Conservation (phyloP, 208 protist species). For the Borovskyia barvae region DNA sequence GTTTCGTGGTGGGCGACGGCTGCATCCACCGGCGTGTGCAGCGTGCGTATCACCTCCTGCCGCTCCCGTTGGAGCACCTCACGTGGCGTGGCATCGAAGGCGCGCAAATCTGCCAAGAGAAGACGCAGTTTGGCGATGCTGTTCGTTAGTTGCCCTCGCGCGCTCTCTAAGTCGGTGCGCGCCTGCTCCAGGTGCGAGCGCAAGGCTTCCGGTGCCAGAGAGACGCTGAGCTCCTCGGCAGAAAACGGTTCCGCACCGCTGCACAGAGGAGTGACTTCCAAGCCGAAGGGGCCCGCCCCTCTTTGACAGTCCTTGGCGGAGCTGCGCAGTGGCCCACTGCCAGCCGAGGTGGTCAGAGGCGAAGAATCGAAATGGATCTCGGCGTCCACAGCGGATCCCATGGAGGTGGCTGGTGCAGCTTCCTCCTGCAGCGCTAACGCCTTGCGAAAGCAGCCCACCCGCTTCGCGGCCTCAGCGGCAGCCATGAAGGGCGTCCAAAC, state of each 20-base stretch:
- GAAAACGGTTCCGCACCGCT: not conserved
- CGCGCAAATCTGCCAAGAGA: slow-evolving; percentile 10
- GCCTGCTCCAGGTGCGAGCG: slow-evolving; percentile 12
- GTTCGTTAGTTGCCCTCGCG: not conserved
- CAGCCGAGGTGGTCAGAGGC: too few relatives aligned
- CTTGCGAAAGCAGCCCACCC: slow-evolving; percentile 5
- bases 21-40: slow-evolving; percentile 16
- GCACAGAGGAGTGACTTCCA: too few relatives aligned
- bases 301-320: too few relatives aligned
- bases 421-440: slow-evolving; percentile 10
- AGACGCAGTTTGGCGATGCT: slow-evolving; percentile 20
- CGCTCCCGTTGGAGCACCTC: slow-evolving; percentile 8
- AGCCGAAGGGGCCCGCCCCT: too few relatives aligned
- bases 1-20: too few relatives aligned
- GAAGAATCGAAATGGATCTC: too few relatives aligned
- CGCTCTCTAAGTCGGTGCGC: not conserved
- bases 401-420: too few relatives aligned
- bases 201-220: slow-evolving; percentile 10
- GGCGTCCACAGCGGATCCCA: too few relatives aligned
- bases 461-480: slow-evolving; percentile 35
- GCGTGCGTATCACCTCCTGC: not conserved
- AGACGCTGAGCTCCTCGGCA: slow-evolving; percentile 9
- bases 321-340: too few relatives aligned
- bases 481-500: slow-evolving; percentile 42
- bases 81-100: slow-evolving; percentile 14